phyloP scores from a whole-genome alignment of 169 alveolate genomes.

The Eimeria maxima region DNA sequence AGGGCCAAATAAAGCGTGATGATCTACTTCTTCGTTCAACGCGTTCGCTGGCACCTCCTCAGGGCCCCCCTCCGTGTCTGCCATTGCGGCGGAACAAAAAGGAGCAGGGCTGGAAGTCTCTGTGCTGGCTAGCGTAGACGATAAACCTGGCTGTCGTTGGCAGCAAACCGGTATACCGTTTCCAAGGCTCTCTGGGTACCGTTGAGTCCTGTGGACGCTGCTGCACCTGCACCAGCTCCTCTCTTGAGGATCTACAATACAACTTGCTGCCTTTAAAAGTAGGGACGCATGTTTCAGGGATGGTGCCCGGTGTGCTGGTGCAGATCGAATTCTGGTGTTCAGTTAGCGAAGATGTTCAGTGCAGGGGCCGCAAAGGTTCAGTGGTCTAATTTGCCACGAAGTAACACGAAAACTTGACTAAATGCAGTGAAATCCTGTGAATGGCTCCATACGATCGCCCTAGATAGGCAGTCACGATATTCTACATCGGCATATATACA shows the following conservation, averaged over 20 bases:
- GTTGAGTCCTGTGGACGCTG: neutral
- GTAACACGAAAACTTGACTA: neutral
- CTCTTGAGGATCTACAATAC: neutral
- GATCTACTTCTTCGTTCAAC: neutral
- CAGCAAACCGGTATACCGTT: too few species aligned
- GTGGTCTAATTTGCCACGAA: neutral
- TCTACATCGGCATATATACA: neutral
- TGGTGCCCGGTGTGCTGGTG: constrained; percentile 40
- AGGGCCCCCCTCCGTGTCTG: neutral
- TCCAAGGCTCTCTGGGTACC: neutral
- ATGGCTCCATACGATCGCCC: neutral
- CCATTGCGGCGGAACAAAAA: neutral
- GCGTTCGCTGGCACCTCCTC: neutral
- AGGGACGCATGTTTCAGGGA: neutral
- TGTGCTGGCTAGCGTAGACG: neutral
- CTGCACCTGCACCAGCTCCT: neutral
- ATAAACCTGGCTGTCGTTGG: neutral
- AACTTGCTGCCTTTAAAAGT: neutral
- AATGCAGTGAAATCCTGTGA: neutral
- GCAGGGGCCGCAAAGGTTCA: neutral
- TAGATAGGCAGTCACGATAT: neutral
- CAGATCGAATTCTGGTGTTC: neutral
- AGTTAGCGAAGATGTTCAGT: neutral
- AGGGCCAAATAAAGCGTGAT: neutral
- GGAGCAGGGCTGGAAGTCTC: neutral